Conservation (phyloP, 129 eudicot species). For the Deinandra increscens region DNA sequence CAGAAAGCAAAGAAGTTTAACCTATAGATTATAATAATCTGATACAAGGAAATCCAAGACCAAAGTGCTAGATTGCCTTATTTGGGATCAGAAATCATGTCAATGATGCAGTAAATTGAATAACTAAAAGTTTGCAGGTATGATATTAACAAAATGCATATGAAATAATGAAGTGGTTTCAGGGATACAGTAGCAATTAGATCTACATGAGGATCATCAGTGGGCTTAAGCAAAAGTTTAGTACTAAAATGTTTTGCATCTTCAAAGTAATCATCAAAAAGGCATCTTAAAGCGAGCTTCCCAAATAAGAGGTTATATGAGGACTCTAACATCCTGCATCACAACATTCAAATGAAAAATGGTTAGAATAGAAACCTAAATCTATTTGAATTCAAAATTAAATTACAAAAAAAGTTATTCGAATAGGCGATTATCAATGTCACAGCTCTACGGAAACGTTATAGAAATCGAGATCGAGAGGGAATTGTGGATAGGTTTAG, state of each 20-base stretch:
- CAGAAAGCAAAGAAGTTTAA: background rate
- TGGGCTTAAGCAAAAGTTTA: constrained; percentile 77
- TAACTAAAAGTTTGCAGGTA: background rate
- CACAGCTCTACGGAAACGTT: no score
- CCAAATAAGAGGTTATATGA: constrained; percentile 75
- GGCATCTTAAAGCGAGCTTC: constrained; percentile 69
- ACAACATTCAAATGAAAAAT: constrained; percentile 3
- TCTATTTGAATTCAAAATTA: background rate
- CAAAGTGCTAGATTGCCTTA: no score
- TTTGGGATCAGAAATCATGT: no score
- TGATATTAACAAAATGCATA: background rate
- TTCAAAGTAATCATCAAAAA: constrained; percentile 80
- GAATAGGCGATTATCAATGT: no score
- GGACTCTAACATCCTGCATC: constrained; percentile 81
- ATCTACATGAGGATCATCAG: constrained; percentile 81
- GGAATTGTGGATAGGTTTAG: background rate
- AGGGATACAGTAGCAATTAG: constrained; percentile 76
- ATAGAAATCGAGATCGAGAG: no score
- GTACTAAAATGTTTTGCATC: constrained; percentile 63
- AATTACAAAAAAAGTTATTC: no score
- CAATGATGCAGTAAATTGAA: background rate
- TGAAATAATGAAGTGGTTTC: constrained; percentile 6
- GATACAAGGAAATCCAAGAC: background rate
- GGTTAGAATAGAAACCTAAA: background rate
- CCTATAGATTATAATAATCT: background rate